Base-by-base conservation (phyloP, 192 early-diverging fungal genomes). In the Diversispora epigaea region DNA sequence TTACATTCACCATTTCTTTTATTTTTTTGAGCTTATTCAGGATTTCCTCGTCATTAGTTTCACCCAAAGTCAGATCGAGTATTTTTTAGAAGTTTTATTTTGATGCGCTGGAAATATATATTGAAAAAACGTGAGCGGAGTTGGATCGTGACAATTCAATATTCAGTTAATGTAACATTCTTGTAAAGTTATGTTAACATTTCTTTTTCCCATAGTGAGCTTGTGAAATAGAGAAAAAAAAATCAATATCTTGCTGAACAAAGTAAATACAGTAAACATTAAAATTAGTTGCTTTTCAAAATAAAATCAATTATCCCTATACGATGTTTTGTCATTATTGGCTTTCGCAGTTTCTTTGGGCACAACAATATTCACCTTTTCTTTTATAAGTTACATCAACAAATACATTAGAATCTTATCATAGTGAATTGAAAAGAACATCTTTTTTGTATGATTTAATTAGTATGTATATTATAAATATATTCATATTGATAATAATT, bases 371-470 rank as follows among this genome's bases (percentile, higher is more conserved):
- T 44, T 77, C 71, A 14, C 40, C 55, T 41, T 41, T 77, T 6
- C 58, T 77, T 39, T 41, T 77, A 6, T 71, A 77, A 63, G 57
- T 22, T 6, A 72, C 57, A 6, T 74, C 32, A 2, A 58, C 58
- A 9, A 73, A 56, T 41, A 3, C 46, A 14, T 56, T 77, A 2
- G 55, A 77, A 22, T 46, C 57, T n/a, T 77, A 75, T 15, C 70
- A 77, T 19, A 66, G 64, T n/a, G 41, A 66, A 47, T 19, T 66
- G 6, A 66, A 66, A 45, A 45, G 12, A 11, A 45, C 44, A 10
- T 66, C 64, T 4, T 47, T 4, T 15, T 25, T 19, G 4, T 11
- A 66, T 47, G 64, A 12, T n/a, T 44, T 66, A 47, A 66, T 66
- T n/a, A 4, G 64, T 66, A 66, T 2, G 11, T 32, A 3, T 7